Base-by-base conservation (phyloP, 2,329 filamentous ascomycete species). In the Claviceps sorghi region DNA sequence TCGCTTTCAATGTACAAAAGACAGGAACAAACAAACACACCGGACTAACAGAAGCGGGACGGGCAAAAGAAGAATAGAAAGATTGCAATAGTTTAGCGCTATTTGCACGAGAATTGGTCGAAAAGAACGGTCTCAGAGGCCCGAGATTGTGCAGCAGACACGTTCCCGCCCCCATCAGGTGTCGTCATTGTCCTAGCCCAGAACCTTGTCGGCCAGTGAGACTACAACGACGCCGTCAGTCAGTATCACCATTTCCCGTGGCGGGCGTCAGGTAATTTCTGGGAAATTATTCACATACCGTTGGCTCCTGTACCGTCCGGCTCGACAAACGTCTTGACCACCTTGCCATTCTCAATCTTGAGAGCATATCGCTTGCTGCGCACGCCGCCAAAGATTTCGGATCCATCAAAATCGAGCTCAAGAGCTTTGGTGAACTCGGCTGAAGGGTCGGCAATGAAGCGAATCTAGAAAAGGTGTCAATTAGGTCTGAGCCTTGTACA, bases 291-390 rank as follows among this genome's bases (percentile, higher is more conserved):
- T 6, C 22, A 43, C 54, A 68, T 72, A 89, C 87, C 84, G 58
- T 84, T 75, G 48, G 89, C 78, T 36, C 88, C 88, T 41, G 86
- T 93, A 71, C 86, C 90, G 68, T 96, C 90, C 11, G 88, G 84
- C 76, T 96, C 91, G 50, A 95, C 80, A 61, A 88, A 81, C 21
- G 84, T 78, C 62, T 83, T 79, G 70, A 84, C 84, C 60, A 96
- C 86, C 70, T 88, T 88, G 59, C 91, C 90, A 61, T 94, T 73
- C 71, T 95, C 83, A 50, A 94, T 73, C 50, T 90, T 77, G 52
- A 95, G 74, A 21, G 86, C 88, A 64, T 95, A 96, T 49, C 91
- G 80, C 80, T 95, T 95, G 70, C 86, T 85, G 58, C 91, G 82
- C 60, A 79, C 73, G 60, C 84, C 83, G 44, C 91, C 91, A 61